Percentiles rank a stretch among this genome's conserved stretches.
phyloP scores from a whole-genome alignment of 768 basidiomycete species.

The Piloderma croceum region DNA sequence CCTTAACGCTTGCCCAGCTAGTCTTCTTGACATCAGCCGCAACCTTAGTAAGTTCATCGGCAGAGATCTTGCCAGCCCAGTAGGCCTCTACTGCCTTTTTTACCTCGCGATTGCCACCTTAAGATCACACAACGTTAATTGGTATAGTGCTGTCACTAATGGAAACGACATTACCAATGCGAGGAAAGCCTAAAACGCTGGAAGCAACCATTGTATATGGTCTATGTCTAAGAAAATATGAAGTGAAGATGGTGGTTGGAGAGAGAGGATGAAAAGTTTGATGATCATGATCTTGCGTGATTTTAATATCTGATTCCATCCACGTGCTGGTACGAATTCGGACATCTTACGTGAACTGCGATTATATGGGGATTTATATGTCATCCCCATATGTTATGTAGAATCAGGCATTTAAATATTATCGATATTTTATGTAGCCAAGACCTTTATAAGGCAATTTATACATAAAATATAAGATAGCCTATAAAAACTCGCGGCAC shows the following conservation, averaged over 20 bases:
- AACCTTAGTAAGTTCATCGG: conserved; percentile 80
- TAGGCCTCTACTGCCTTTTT: conserved; percentile 99
- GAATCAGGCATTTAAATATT: too few relatives aligned
- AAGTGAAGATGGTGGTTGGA: conserved; percentile 11
- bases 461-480: too few relatives aligned
- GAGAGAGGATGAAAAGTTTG: conserved; percentile 9
- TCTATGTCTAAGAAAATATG: conserved; percentile 15
- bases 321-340: background rate
- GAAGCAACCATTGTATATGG: conserved; percentile 59
- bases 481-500: too few relatives aligned
- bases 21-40: conserved; percentile 84
- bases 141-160: background rate
- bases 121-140: conserved; percentile 25
- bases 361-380: too few relatives aligned
- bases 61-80: conserved; percentile 90
- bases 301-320: conserved; percentile 18
- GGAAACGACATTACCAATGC: conserved; percentile 58
- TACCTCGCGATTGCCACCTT: conserved; percentile 90
- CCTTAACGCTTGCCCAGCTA: conserved; percentile 84
- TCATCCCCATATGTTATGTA: too few relatives aligned
- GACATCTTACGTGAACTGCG: too few relatives aligned
- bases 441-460: too few relatives aligned
- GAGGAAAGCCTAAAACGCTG: conserved; percentile 88
- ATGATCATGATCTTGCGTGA: conserved; percentile 14
- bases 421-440: too few relatives aligned